These are phyloP conservation scores for Pythium myriotylum DNA, from an alignment of 352 stramenopile genomes.

Conservation along the genomic window DNA sequence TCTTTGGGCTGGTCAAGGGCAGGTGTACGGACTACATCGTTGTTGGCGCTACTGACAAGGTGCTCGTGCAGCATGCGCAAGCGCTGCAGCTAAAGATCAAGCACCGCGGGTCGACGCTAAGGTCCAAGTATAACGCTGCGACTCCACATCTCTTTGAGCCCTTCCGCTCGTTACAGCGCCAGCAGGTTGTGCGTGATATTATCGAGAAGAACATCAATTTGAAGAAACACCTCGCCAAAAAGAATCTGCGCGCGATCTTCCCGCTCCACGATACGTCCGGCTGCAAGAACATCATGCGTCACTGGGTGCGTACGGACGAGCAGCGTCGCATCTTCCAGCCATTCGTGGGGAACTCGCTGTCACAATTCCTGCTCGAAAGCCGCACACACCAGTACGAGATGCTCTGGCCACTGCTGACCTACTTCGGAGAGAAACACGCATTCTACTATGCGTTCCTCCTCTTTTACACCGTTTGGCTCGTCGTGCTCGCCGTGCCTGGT, in stretches of 20 bases:
- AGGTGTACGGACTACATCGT: conserved; percentile 55
- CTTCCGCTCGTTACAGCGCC: conserved; percentile 70
- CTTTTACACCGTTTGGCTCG: conserved; percentile 77
- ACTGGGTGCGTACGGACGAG: conserved; percentile 55
- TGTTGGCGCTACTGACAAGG: conserved; percentile 53
- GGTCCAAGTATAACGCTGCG: conserved; percentile 52
- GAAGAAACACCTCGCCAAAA: conserved; percentile 51
- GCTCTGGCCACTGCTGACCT: conserved; percentile 77
- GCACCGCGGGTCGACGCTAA: conserved; percentile 57
- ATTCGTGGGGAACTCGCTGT: conserved; percentile 44
- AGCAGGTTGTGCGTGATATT: conserved; percentile 77
- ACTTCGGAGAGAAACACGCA: conserved; percentile 82
- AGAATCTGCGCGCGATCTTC: conserved; percentile 66
- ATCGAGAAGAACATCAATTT: conserved; percentile 76
- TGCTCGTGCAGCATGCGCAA: conserved; percentile 64
- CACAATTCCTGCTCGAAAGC: conserved; percentile 65
- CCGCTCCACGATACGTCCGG: conserved; percentile 64
- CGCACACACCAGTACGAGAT: conserved; percentile 76
- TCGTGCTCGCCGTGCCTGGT: conserved; percentile 57
- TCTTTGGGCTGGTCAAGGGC: conserved; percentile 11
- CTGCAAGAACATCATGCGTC: conserved; percentile 61
- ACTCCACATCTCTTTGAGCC: conserved; percentile 62
- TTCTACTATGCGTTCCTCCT: conserved; percentile 80
- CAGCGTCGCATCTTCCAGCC: conserved; percentile 53
- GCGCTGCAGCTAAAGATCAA: conserved; percentile 73